phyloP scores from a whole-genome alignment of 192 early-diverging fungal genomes.

The Rhizophagus prolifer region DNA sequence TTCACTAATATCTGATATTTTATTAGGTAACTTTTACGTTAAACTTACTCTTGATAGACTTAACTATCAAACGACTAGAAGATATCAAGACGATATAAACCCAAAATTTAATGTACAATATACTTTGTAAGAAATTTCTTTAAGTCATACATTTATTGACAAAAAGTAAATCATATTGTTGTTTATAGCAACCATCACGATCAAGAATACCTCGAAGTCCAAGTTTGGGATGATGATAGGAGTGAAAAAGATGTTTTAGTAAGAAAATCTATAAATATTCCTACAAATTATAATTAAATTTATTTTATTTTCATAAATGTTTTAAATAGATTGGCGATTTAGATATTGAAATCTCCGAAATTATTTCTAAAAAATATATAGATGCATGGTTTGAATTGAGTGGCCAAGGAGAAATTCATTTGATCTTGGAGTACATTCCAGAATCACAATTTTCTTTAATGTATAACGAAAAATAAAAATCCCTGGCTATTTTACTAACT shows the following conservation, averaged over 20 bases:
- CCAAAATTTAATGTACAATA: conserved; percentile 37
- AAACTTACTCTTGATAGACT: conserved; percentile 36
- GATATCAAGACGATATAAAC: conserved; percentile 23
- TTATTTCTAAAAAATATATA: conserved; percentile 5
- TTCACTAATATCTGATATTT: no score
- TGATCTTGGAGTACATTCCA: conserved; percentile 10
- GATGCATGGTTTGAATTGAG: conserved; percentile 29
- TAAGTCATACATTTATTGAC: background rate
- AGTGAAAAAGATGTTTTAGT: conserved; percentile 11
- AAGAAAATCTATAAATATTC: background rate
- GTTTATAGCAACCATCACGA: conserved; percentile 13
- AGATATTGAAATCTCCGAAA: no score
- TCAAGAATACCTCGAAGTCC: conserved; percentile 2
- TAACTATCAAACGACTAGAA: conserved; percentile 22
- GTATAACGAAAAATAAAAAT: no score
- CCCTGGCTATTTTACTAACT: no score
- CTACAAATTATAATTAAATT: background rate
- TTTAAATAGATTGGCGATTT: conserved; percentile 28
- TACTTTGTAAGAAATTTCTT: conserved; percentile 21
- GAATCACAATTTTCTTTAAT: no score
- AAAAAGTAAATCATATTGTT: background rate
- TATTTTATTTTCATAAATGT: background rate
- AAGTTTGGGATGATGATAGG: conserved; percentile 31
- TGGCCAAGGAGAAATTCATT: conserved; percentile 29
- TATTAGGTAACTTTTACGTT: background rate